Conservation (phyloP, 176 grass and related monocot species). For the Oryza coarctata region DNA sequence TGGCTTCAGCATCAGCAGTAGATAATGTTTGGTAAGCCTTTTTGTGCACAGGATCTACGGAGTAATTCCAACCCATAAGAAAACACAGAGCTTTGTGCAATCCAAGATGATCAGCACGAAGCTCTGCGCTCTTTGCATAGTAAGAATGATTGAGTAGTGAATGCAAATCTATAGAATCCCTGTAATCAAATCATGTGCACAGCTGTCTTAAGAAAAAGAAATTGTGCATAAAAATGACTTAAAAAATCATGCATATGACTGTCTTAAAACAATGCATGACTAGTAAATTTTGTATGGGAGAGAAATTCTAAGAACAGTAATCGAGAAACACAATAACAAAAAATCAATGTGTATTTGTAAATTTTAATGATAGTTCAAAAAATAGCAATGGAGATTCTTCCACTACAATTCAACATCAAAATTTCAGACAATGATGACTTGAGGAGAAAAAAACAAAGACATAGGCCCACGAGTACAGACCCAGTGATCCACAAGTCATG, state of each 20-base stretch:
- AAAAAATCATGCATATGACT: neutral
- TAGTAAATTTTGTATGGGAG: neutral
- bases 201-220: conserved; percentile 19
- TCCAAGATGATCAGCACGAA: conserved; percentile 83
- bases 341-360: neutral
- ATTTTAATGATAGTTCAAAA: conserved; percentile 16
- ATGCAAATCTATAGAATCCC: conserved; percentile 76
- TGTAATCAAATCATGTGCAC: conserved; percentile 48
- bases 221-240: conserved; percentile 24
- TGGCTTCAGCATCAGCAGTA: conserved; percentile 69
- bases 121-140: conserved; percentile 67
- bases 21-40: conserved; percentile 71
- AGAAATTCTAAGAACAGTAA: conserved; percentile 18
- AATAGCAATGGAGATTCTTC: neutral
- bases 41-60: conserved; percentile 67
- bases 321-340: conserved; percentile 24
- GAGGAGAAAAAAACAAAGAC: neutral
- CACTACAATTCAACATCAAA: neutral
- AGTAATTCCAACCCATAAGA: conserved; percentile 92
- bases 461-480: neutral
- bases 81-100: conserved; percentile 97
- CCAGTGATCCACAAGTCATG: conserved; percentile 3
- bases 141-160: conserved; percentile 79
- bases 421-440: conserved; percentile 6
- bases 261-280: neutral